These are phyloP conservation scores for Stylonectria norvegica DNA, from an alignment of 2,329 filamentous ascomycete genomes.

Conservation along the genomic window DNA sequence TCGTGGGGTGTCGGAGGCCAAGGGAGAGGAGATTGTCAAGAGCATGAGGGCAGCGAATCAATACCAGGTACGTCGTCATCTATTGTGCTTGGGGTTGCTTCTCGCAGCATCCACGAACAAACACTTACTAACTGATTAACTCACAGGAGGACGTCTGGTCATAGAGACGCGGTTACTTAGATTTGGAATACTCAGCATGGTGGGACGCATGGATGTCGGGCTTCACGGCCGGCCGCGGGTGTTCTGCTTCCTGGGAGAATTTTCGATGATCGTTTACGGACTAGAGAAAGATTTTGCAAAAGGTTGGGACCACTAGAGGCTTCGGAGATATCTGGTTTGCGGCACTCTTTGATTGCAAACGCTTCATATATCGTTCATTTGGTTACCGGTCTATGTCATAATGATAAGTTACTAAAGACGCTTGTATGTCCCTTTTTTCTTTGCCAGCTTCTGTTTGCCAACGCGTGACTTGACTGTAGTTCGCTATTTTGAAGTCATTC, in stretches of 20 bases:
- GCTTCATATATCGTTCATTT: no score
- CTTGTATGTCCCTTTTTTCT: no score
- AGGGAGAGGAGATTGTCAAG: slow-evolving; percentile 96
- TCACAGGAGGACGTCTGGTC: slow-evolving; percentile 69
- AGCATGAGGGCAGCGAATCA: slow-evolving; percentile 91
- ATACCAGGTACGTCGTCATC: slow-evolving; percentile 70
- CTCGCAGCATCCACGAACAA: neutral
- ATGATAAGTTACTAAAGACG: no score
- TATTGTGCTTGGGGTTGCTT: slow-evolving; percentile 2
- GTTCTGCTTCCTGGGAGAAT: slow-evolving; percentile 20
- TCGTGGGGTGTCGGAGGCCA: slow-evolving; percentile 75
- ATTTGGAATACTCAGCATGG: slow-evolving; percentile 19
- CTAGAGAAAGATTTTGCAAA: slow-evolving; percentile 19
- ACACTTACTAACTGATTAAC: slow-evolving; percentile 14
- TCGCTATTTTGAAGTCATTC: no score
- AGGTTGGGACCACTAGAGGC: neutral
- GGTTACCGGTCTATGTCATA: no score
- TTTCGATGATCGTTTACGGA: slow-evolving; percentile 22
- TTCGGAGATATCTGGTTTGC: slow-evolving; percentile 11
- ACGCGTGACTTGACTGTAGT: no score
- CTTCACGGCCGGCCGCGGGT: slow-evolving; percentile 16
- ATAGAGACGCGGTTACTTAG: slow-evolving; percentile 34
- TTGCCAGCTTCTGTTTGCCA: no score
- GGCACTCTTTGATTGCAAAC: slow-evolving; percentile 16
- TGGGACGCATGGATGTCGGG: slow-evolving; percentile 21